Conservation (phyloP, 306 rosid species). For the Elaeagnus macrophylla region DNA sequence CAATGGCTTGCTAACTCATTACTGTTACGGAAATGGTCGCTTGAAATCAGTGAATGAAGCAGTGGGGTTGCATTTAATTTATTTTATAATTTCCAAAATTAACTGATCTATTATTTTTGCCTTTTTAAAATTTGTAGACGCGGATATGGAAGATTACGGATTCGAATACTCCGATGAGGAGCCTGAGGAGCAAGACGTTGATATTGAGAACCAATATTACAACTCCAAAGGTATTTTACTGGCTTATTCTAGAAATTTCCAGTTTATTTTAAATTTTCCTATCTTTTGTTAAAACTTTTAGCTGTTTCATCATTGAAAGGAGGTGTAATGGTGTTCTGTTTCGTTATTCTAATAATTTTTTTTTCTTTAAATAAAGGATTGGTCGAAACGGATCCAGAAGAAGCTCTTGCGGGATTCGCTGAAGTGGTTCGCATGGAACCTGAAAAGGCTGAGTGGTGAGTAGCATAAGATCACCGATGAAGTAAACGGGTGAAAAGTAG, state of each 20-base stretch:
- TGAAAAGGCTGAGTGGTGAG: slow-evolving; percentile 92
- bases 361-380: slow-evolving; percentile 33
- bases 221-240: slow-evolving; percentile 53
- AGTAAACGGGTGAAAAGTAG: neutral
- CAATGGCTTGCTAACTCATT: too few relatives aligned
- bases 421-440: slow-evolving; percentile 89
- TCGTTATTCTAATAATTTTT: too few relatives aligned
- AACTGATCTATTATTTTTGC: neutral
- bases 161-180: slow-evolving; percentile 99
- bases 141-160: slow-evolving; percentile 98
- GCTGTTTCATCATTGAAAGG: neutral
- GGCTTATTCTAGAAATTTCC: too few relatives aligned
- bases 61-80: too few relatives aligned
- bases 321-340: too few relatives aligned
- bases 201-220: slow-evolving; percentile 96
- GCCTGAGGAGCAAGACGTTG: slow-evolving; percentile 97
- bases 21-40: too few relatives aligned
- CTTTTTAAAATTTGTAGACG: slow-evolving; percentile 42
- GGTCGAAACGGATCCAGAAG: slow-evolving; percentile 91
- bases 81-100: too few relatives aligned
- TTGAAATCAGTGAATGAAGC: too few relatives aligned
- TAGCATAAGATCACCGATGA: neutral
- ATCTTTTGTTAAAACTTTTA: neutral
- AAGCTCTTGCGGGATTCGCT: slow-evolving; percentile 79
- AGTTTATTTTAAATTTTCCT: neutral